Percentiles rank a stretch among this genome's conserved stretches.
Evolutionary conservation across 139 green algal species (phyloP).

Genomic region (Tetraselmis chui): DNA sequence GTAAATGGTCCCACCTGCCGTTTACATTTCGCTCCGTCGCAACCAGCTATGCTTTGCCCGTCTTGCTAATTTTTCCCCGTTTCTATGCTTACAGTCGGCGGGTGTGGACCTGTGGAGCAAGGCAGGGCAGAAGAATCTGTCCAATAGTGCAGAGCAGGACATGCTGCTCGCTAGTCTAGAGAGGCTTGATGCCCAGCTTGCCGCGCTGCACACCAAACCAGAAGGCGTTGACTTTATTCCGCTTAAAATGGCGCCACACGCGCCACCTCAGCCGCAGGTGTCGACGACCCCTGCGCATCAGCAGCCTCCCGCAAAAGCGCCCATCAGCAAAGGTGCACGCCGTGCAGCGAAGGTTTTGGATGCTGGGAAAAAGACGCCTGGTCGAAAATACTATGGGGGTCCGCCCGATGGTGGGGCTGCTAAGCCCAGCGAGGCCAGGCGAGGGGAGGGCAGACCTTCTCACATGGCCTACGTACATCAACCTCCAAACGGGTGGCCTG

Average conservation of each 20-base stretch:
- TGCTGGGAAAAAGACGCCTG: background rate
- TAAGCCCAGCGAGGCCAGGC: background rate
- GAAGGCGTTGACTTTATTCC: background rate
- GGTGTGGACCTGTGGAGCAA: background rate
- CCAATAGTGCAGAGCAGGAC: background rate
- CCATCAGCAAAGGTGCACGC: too few species aligned
- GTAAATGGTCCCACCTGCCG: too few species aligned
- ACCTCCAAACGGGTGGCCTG: too few species aligned
- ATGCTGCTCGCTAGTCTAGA: background rate
- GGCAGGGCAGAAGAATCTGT: background rate
- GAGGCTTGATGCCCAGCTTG: background rate
- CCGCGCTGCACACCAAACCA: background rate
- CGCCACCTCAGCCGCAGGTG: background rate
- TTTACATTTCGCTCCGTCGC: background rate
- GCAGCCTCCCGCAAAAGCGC: too few species aligned
- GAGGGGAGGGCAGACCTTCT: too few species aligned
- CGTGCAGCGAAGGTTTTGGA: too few species aligned
- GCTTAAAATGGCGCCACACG: background rate
- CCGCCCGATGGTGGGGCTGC: background rate
- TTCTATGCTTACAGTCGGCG: background rate
- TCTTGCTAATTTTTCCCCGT: background rate
- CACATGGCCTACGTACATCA: too few species aligned
- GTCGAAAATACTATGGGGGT: background rate
- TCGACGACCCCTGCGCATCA: background rate
- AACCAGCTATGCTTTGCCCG: background rate